Evolutionary conservation across 1,284 basidiomycete species (phyloP).

Genomic region (Tausonia pullulans): DNA sequence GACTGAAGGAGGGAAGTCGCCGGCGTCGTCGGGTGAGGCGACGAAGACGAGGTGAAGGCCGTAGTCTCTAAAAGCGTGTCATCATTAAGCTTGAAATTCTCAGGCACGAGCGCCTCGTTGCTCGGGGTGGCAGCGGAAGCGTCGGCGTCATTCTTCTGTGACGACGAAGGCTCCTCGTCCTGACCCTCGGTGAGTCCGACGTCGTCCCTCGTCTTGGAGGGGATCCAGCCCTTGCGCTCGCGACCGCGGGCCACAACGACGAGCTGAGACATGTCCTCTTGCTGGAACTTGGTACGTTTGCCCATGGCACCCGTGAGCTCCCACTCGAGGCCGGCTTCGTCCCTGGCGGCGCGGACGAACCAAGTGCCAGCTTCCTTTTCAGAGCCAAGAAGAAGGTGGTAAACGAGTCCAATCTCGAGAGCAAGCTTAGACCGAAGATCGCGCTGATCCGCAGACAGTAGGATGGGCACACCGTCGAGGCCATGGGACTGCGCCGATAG

Average conservation of each 20-base stretch:
- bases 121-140: constrained; percentile 12
- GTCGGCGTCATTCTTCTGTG: constrained; percentile 4
- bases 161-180: constrained; percentile 18
- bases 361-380: constrained; percentile 67
- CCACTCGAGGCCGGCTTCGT: constrained; percentile 66
- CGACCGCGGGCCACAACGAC: constrained; percentile 85
- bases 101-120: constrained; percentile 45
- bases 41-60: constrained; percentile 62
- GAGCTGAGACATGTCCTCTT: constrained; percentile 73
- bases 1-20: constrained; percentile 39
- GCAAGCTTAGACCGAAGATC: constrained; percentile 60
- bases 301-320: constrained; percentile 89
- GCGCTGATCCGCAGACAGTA: constrained; percentile 29
- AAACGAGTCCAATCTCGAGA: constrained; percentile 69
- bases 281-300: constrained; percentile 89
- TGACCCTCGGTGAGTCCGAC: constrained; percentile 19
- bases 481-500: constrained; percentile 22
- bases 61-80: constrained; percentile 94
- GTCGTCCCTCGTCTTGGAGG: constrained; percentile 21
- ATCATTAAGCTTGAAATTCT: constrained; percentile 78
- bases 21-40: constrained; percentile 27
- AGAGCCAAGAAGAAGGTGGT: constrained; percentile 54
- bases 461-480: constrained; percentile 1
- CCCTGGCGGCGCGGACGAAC: constrained; percentile 65
- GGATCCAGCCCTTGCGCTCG: constrained; percentile 35